These are phyloP conservation scores for Puccinia coronata DNA, from an alignment of 1,284 basidiomycete species.

Conservation along the genomic window DNA sequence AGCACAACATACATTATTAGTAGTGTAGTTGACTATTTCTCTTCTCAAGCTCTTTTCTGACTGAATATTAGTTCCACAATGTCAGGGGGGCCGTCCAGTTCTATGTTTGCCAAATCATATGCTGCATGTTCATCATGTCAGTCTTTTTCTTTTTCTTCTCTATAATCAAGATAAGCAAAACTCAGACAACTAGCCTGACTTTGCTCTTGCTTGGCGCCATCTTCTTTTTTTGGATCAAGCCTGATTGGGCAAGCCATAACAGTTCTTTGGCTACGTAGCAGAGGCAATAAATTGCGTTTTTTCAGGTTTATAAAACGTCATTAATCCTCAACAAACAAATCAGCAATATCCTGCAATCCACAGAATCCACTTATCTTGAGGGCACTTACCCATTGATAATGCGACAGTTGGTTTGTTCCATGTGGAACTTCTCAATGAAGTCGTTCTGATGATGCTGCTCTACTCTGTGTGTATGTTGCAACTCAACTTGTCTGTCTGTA, in stretches of 20 bases:
- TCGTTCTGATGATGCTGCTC: not conserved
- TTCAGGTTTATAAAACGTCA: slow-evolving; percentile 7
- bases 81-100: not conserved
- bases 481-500: not conserved
- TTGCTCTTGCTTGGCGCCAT: not conserved
- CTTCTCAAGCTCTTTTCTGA: too few species aligned
- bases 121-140: not conserved
- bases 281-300: not conserved
- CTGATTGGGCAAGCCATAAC: not conserved
- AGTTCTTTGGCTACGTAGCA: not conserved
- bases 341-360: not conserved
- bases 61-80: too few species aligned
- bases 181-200: not conserved
- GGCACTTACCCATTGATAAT: not conserved
- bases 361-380: not conserved
- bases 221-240: not conserved
- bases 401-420: not conserved
- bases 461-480: not conserved
- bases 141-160: too few species aligned
- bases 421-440: not conserved
- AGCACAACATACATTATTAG: too few species aligned
- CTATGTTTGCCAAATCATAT: not conserved
- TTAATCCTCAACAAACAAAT: not conserved
- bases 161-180: not conserved
- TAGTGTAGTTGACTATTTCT: too few species aligned